Evolutionary conservation across 1,284 basidiomycete genomes (phyloP).

Genomic region (Peniophora sp.): DNA sequence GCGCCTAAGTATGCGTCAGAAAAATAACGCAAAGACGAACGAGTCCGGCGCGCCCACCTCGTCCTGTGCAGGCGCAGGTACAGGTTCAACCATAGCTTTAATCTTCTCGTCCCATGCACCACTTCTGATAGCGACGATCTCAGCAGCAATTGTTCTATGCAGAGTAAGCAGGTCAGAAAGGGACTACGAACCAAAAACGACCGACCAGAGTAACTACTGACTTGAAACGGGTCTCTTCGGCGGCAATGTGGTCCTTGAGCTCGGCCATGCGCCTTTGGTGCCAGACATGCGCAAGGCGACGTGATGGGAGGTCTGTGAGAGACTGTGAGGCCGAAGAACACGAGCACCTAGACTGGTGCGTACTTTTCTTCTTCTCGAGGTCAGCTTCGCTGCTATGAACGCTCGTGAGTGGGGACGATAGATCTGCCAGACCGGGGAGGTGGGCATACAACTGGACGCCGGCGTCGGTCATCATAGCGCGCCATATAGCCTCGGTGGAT

Average conservation of each 20-base stretch:
- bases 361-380: not conserved
- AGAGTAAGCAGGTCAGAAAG: not conserved
- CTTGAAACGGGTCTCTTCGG: conserved; percentile 76
- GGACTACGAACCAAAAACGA: not conserved
- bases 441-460: not conserved
- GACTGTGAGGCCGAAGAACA: too few species aligned
- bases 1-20: too few species aligned
- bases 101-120: conserved; percentile 62
- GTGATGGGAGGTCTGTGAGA: not conserved
- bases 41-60: conserved; percentile 2
- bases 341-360: too few species aligned
- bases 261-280: conserved; percentile 66
- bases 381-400: not conserved
- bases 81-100: conserved; percentile 26
- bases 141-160: conserved; percentile 44
- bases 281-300: conserved; percentile 48
- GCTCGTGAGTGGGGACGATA: not conserved
- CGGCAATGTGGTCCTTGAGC: conserved; percentile 57
- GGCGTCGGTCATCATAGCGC: not conserved
- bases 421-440: not conserved
- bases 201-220: conserved; percentile 22
- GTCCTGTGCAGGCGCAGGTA: conserved; percentile 1
- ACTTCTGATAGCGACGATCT: conserved; percentile 69
- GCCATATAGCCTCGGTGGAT: conserved; percentile 5
- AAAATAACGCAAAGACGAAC: too few species aligned